These are phyloP conservation scores for Coemansia sp. DNA, from an alignment of 192 early-diverging fungal genomes.

Conservation along the genomic window DNA sequence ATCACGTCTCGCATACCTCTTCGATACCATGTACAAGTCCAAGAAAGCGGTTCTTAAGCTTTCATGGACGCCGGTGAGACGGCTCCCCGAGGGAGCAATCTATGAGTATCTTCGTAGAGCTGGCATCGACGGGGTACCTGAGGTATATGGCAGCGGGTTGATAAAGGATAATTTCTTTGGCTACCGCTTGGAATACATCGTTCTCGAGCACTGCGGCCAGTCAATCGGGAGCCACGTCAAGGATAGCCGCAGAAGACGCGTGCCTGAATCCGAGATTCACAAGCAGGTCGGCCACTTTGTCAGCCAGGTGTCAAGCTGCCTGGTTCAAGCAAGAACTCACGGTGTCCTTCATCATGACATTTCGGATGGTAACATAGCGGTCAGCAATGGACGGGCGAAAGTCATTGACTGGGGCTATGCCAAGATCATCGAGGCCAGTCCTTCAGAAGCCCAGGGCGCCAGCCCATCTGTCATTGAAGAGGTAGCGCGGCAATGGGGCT, in stretches of 20 bases:
- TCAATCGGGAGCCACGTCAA: too few species aligned
- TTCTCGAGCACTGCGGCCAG: constrained; percentile 1
- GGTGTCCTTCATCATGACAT: constrained; percentile 6
- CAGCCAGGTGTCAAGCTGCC: not conserved
- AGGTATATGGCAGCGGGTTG: not conserved
- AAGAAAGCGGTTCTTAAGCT: not conserved
- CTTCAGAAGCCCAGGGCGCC: not conserved
- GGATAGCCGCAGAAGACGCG: too few species aligned
- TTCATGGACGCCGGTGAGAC: not conserved
- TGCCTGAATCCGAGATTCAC: too few species aligned
- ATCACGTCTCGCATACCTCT: not conserved
- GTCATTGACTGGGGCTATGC: constrained; percentile 27
- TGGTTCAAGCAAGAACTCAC: not conserved
- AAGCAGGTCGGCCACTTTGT: too few species aligned
- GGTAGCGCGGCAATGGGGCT: too few species aligned
- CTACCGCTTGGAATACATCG: constrained; percentile 2
- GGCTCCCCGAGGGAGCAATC: not conserved
- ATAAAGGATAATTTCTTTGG: not conserved
- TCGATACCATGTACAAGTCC: not conserved
- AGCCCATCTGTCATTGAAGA: too few species aligned
- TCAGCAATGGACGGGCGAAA: not conserved
- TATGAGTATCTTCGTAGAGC: not conserved
- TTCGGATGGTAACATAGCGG: constrained; percentile 11
- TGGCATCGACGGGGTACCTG: not conserved
- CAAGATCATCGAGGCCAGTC: not conserved